Conservation (phyloP, 2,329 filamentous ascomycete species). For the Talaromyces islandicus region DNA sequence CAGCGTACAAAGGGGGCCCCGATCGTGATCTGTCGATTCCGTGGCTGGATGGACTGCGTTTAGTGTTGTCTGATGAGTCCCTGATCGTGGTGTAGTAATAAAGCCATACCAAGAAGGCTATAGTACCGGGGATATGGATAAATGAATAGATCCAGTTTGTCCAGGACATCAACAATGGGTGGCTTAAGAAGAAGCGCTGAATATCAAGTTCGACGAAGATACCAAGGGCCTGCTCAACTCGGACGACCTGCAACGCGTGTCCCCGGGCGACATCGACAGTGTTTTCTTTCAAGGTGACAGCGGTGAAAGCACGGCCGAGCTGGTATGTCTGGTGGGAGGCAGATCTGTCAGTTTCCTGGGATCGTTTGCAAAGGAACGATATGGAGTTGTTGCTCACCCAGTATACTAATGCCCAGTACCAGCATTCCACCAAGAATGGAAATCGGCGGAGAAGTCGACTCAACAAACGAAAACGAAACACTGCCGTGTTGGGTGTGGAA, state of each 20-base stretch:
- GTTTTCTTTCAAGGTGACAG: constrained; percentile 60
- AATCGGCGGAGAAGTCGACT: constrained; percentile 61
- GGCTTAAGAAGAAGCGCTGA: constrained; percentile 52
- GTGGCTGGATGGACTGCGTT: constrained; percentile 17
- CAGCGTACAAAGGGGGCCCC: constrained; percentile 50
- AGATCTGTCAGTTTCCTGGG: not conserved
- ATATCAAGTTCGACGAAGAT: constrained; percentile 61
- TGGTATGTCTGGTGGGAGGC: constrained; percentile 58
- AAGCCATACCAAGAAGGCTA: constrained; percentile 61
- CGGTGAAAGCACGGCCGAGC: constrained; percentile 65
- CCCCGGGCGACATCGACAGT: constrained; percentile 63
- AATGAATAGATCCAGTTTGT: constrained; percentile 70
- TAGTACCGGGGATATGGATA: constrained; percentile 72
- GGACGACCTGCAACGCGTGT: constrained; percentile 63
- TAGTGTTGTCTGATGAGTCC: constrained; percentile 35
- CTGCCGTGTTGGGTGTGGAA: constrained; percentile 55
- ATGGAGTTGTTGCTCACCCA: constrained; percentile 49
- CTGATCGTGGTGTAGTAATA: constrained; percentile 65
- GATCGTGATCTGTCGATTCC: constrained; percentile 36
- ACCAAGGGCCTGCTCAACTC: constrained; percentile 57
- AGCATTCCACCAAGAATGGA: constrained; percentile 67
- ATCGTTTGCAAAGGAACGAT: not conserved
- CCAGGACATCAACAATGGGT: constrained; percentile 56
- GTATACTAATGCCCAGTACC: constrained; percentile 73
- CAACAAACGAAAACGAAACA: constrained; percentile 55